Conservation (phyloP, 2,329 filamentous ascomycete genomes). For the Cercospora sp. region DNA sequence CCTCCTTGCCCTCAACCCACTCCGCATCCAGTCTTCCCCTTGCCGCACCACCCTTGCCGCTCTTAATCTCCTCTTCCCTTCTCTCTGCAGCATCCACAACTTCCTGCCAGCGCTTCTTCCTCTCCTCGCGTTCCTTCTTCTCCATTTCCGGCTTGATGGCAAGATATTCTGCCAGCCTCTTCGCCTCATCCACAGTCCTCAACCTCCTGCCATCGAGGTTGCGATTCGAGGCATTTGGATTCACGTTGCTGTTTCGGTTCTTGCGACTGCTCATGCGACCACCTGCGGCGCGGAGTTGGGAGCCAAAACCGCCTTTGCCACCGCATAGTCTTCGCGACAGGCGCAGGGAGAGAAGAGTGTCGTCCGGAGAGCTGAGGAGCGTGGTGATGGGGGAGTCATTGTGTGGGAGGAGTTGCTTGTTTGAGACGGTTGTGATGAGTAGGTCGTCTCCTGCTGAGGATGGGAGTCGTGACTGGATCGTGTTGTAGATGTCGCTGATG, state of each 20-base stretch:
- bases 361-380: constrained; percentile 55
- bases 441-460: constrained; percentile 58
- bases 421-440: constrained; percentile 78
- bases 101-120: constrained; percentile 80
- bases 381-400: constrained; percentile 60
- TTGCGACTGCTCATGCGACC: constrained; percentile 97
- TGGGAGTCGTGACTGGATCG: constrained; percentile 59
- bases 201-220: constrained; percentile 89
- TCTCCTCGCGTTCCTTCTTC: constrained; percentile 83
- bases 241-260: constrained; percentile 73
- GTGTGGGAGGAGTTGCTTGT: constrained; percentile 63
- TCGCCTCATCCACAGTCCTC: constrained; percentile 91
- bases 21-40: constrained; percentile 73
- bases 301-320: constrained; percentile 97
- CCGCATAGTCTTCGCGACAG: constrained; percentile 78
- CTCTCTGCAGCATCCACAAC: constrained; percentile 83
- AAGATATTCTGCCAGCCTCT: constrained; percentile 90
- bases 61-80: constrained; percentile 78
- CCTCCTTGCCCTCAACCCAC: constrained; percentile 95
- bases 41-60: constrained; percentile 62
- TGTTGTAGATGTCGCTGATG: constrained; percentile 67
- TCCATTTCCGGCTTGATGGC: constrained; percentile 98
- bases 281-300: constrained; percentile 91
- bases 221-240: constrained; percentile 78
- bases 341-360: constrained; percentile 76